These are phyloP conservation scores for Sistotremastrum suecicum DNA, from an alignment of 768 basidiomycete genomes.

Conservation along the genomic window DNA sequence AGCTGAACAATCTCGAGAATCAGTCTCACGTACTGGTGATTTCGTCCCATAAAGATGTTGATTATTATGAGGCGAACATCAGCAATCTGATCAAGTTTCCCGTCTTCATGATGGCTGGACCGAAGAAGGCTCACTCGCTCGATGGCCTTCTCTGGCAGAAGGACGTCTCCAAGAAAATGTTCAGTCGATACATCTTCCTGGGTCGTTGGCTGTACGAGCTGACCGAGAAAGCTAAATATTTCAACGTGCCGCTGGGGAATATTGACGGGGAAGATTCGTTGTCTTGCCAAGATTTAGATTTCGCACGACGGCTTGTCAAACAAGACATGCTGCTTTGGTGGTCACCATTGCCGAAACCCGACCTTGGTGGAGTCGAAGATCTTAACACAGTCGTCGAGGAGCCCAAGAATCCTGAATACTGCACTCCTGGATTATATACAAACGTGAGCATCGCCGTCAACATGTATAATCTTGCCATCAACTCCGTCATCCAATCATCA, in stretches of 20 bases:
- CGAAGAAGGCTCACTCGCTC: slow-evolving; percentile 55
- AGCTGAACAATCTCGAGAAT: slow-evolving; percentile 63
- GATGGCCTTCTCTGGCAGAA: slow-evolving; percentile 86
- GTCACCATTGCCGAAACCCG: slow-evolving; percentile 80
- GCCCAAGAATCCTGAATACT: slow-evolving; percentile 71
- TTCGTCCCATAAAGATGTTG: slow-evolving; percentile 73
- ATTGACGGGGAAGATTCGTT: slow-evolving; percentile 83
- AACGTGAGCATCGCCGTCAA: slow-evolving; percentile 88
- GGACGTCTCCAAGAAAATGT: slow-evolving; percentile 69
- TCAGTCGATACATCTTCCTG: slow-evolving; percentile 65
- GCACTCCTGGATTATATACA: slow-evolving; percentile 72
- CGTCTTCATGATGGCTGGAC: slow-evolving; percentile 72
- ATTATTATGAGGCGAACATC: slow-evolving; percentile 63
- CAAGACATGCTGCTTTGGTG: slow-evolving; percentile 96
- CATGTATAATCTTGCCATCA: slow-evolving; percentile 83
- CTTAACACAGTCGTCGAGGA: slow-evolving; percentile 70
- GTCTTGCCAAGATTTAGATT: slow-evolving; percentile 79
- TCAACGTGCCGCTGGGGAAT: slow-evolving; percentile 87
- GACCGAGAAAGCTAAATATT: slow-evolving; percentile 73
- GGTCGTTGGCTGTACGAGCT: slow-evolving; percentile 71
- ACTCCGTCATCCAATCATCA: slow-evolving; percentile 87
- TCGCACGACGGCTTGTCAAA: slow-evolving; percentile 71
- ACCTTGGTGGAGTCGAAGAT: slow-evolving; percentile 86
- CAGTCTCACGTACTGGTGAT: slow-evolving; percentile 65
- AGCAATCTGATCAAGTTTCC: slow-evolving; percentile 76